Conservation (phyloP, 768 basidiomycete species). For the Boletus reticulatus region DNA sequence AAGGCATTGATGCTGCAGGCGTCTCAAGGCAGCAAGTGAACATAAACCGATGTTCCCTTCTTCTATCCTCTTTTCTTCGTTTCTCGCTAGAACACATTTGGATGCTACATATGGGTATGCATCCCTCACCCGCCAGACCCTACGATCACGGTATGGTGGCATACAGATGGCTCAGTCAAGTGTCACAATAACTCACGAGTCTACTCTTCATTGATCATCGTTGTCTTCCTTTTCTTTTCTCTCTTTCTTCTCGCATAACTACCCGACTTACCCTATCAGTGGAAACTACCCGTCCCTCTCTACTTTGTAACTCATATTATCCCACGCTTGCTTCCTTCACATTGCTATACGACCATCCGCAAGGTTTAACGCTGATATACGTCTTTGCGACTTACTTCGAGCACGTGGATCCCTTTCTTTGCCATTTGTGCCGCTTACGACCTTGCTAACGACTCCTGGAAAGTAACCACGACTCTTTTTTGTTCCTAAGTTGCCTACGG, state of each 20-base stretch:
- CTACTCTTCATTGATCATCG: constrained; percentile 4
- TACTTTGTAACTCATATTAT: constrained; percentile 1
- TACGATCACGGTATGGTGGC: no score
- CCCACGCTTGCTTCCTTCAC: neutral
- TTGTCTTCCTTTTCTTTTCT: neutral
- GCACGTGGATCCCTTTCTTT: neutral
- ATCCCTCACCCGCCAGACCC: neutral
- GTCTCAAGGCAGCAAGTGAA: constrained; percentile 27
- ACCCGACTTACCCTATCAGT: constrained; percentile 5
- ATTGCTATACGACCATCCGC: constrained; percentile 7
- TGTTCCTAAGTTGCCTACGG: neutral
- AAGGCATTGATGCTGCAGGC: constrained; percentile 47
- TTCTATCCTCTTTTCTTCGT: neutral
- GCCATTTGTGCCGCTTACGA: constrained; percentile 2
- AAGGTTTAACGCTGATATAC: constrained; percentile 7
- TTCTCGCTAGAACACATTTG: neutral
- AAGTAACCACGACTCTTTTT: constrained; percentile 1
- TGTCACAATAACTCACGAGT: neutral
- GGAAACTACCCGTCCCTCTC: constrained; percentile 9
- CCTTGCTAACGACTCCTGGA: constrained; percentile 6
- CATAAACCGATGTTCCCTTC: neutral
- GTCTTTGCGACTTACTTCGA: neutral
- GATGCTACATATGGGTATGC: neutral
- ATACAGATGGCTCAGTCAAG: no score
- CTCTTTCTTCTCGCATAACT: constrained; percentile 8